Evolutionary conservation across 176 grass and related monocot species (phyloP), one percentile per base, ranked within the genome.

Genomic region (Hsuehochloa calcarea): DNA sequence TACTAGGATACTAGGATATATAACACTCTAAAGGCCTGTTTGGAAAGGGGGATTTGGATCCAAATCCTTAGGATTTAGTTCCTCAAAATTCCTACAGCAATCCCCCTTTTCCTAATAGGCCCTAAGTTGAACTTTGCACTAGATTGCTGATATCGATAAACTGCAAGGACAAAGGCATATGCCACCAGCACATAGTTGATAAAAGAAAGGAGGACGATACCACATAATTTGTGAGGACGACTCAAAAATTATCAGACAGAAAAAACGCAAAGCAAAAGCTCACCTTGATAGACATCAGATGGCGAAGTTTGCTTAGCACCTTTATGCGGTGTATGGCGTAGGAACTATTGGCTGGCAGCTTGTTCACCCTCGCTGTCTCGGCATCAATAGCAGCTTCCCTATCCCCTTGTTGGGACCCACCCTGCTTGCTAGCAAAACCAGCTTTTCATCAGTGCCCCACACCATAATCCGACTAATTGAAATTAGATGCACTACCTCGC

Each of bases 231-330:
- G 10, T 15, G 0, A 37, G 15, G 74, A 77, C n/a, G 56, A 78
- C 2, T 4, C 12, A 69, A 70, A 76, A 46, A 70, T 4, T 47
- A 20, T 34, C 15, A 44, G 25, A 11, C 69, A 27, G 68, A 65
- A 87, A 75, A 76, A 66, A 83, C 1, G 20, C 12, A 15, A 59
- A 35, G 5, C 45, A 86, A 56, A 94, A 35, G 5, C 45, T 88
- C 55, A 94, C 94, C 87, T 93, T 88, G 68, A 93, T 82, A 20
- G 91, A 95, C 34, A 98, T 20, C 40, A 98, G 89, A 71, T 93
- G 80, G 4, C 87, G 91, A 70, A 98, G 87, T 88, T 98, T 98
- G 82, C 83, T 98, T 69, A 98, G 85, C 52, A 98, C 93, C 44
- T 90, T 88, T 56, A 92, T 90, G 52, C 95, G 95, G 72, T 98